Conservation (phyloP, 495 filamentous ascomycete genomes). For the Pyrenopolyporus hunteri region DNA sequence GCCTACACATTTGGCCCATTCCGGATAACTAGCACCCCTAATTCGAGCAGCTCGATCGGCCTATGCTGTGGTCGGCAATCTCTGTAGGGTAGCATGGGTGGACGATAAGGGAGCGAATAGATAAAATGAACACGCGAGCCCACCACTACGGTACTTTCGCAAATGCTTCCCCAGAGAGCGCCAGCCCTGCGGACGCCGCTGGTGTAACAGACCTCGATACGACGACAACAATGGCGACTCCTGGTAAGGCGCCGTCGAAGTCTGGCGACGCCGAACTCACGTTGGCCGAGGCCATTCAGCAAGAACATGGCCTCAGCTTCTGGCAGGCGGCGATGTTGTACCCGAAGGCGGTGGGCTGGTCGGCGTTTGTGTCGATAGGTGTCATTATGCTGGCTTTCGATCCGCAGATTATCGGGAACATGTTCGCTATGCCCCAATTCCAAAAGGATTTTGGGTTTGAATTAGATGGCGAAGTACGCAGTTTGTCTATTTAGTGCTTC, state of each 20-base stretch:
- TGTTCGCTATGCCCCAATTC: constrained; percentile 54
- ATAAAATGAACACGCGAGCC: constrained; percentile 37
- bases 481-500: background rate
- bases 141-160: constrained; percentile 35
- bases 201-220: constrained; percentile 20
- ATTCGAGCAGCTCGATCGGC: constrained; percentile 13
- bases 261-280: constrained; percentile 21
- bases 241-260: constrained; percentile 28
- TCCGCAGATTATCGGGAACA: constrained; percentile 51
- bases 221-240: constrained; percentile 18
- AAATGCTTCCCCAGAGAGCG: constrained; percentile 15
- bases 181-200: constrained; percentile 23
- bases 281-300: constrained; percentile 43
- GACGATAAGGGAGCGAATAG: constrained; percentile 20
- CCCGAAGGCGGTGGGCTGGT: constrained; percentile 52
- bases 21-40: constrained; percentile 25
- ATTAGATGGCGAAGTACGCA: constrained; percentile 43
- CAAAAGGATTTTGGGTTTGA: constrained; percentile 51
- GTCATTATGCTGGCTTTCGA: constrained; percentile 56
- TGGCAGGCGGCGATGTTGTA: constrained; percentile 45
- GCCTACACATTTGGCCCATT: constrained; percentile 24
- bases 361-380: constrained; percentile 50
- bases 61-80: constrained; percentile 17
- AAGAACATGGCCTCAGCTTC: constrained; percentile 46
- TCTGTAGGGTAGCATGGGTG: constrained; percentile 12